Conservation (phyloP, 805 yeast species). For the Spathaspora girioi region DNA sequence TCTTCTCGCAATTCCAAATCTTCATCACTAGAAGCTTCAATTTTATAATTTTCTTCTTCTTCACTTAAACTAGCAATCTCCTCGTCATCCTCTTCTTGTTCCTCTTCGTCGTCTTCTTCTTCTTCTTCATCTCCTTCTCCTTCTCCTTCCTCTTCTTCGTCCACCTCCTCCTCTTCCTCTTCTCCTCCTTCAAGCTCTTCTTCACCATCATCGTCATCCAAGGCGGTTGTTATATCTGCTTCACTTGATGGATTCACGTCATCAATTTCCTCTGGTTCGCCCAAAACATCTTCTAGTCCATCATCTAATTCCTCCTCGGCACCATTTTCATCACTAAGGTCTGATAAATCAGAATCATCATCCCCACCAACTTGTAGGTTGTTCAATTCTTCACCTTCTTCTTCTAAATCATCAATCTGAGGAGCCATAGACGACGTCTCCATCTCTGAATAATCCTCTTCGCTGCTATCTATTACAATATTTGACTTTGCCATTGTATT, state of each 20-base stretch:
- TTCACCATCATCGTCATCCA: slow-evolving; percentile 6
- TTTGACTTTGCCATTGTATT: background rate
- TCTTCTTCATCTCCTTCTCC: slow-evolving; percentile 9
- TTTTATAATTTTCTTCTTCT: slow-evolving; percentile 17
- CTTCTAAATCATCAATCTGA: slow-evolving; percentile 5
- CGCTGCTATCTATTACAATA: slow-evolving; percentile 3
- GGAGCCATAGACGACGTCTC: slow-evolving; percentile 4
- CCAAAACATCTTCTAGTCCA: background rate
- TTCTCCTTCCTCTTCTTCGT: slow-evolving; percentile 7
- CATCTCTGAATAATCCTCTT: slow-evolving; percentile 4
- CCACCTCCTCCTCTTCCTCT: slow-evolving; percentile 11
- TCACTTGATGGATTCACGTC: slow-evolving; percentile 8
- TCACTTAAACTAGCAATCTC: slow-evolving; percentile 15
- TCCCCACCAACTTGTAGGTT: slow-evolving; percentile 2
- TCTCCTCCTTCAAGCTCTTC: slow-evolving; percentile 6
- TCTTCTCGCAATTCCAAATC: slow-evolving; percentile 32
- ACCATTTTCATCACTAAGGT: slow-evolving; percentile 3
- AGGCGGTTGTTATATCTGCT: slow-evolving; percentile 9
- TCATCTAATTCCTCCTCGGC: slow-evolving; percentile 6
- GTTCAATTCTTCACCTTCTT: slow-evolving; percentile 4
- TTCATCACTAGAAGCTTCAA: slow-evolving; percentile 34
- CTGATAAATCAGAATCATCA: slow-evolving; percentile 9
- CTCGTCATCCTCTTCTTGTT: slow-evolving; percentile 21
- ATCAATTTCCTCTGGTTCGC: slow-evolving; percentile 2
- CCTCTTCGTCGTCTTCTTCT: slow-evolving; percentile 16